phyloP scores from a whole-genome alignment of 208 protist genomes.

The Vickermania ingenoplastis region DNA sequence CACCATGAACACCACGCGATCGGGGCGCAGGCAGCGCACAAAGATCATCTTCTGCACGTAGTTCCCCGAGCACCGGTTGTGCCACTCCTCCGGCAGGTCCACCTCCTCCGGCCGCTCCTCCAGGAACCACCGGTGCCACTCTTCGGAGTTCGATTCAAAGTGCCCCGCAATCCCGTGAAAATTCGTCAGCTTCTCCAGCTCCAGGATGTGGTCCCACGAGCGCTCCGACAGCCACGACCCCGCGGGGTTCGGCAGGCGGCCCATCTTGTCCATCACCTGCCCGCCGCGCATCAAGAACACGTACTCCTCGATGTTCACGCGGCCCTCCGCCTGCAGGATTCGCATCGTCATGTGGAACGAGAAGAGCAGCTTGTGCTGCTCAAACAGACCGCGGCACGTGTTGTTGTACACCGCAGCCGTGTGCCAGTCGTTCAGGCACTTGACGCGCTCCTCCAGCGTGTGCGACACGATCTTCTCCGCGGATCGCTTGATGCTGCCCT shows the following conservation, averaged over 20 bases:
- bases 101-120: constrained; percentile 90
- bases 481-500: constrained; percentile 92
- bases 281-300: constrained; percentile 96
- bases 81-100: constrained; percentile 94
- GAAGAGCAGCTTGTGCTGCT: constrained; percentile 98
- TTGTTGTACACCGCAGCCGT: constrained; percentile 96
- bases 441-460: constrained; percentile 88
- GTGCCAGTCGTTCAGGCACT: constrained; percentile 95
- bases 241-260: constrained; percentile 92
- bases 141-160: constrained; percentile 92
- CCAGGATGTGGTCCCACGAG: constrained; percentile 96
- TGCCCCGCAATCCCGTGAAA: constrained; percentile 91
- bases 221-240: constrained; percentile 92
- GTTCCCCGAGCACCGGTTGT: constrained; percentile 69
- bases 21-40: constrained; percentile 94
- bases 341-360: constrained; percentile 98
- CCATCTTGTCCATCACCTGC: constrained; percentile 91
- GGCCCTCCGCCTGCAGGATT: constrained; percentile 87
- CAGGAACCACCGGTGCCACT: constrained; percentile 95
- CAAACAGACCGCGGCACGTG: constrained; percentile 98
- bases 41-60: constrained; percentile 97
- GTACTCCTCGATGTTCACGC: constrained; percentile 96
- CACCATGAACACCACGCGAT: constrained; percentile 95
- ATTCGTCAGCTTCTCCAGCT: constrained; percentile 94
- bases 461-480: constrained; percentile 82